Percentiles rank a stretch among this genome's conserved stretches.
phyloP scores from a whole-genome alignment of 768 basidiomycete species.

The Suillus variegatus region DNA sequence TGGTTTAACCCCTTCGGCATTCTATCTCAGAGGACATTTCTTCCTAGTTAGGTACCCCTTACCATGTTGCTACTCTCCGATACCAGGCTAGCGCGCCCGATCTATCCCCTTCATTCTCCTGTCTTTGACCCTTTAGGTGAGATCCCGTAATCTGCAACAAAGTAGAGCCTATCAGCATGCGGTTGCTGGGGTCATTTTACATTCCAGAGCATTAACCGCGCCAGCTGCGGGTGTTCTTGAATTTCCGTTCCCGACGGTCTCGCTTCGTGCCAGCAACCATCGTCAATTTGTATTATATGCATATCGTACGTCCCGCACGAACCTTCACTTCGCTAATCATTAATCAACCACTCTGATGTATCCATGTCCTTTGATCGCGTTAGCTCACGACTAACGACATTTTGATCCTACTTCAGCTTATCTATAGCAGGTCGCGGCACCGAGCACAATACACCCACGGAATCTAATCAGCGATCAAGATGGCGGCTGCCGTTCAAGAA shows the following conservation, averaged over 20 bases:
- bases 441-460: neutral
- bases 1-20: no score
- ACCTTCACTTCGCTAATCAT: neutral
- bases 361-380: neutral
- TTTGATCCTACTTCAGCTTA: neutral
- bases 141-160: neutral
- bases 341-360: neutral
- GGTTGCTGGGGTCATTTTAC: neutral
- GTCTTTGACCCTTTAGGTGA: neutral
- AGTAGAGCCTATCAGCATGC: neutral
- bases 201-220: neutral
- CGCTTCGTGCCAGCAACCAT: neutral
- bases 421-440: neutral
- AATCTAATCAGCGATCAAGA: neutral
- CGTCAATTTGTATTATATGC: neutral
- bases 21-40: neutral
- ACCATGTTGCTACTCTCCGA: neutral
- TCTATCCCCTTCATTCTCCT: neutral
- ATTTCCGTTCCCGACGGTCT: neutral
- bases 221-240: neutral
- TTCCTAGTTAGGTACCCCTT: neutral
- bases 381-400: neutral
- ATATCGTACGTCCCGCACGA: neutral
- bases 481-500: neutral
- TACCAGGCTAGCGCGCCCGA: neutral